Percentiles rank a stretch among this genome's conserved stretches.
Evolutionary conservation across 2,329 filamentous ascomycete species (phyloP).

Genomic region (Cytospora chrysosperma): DNA sequence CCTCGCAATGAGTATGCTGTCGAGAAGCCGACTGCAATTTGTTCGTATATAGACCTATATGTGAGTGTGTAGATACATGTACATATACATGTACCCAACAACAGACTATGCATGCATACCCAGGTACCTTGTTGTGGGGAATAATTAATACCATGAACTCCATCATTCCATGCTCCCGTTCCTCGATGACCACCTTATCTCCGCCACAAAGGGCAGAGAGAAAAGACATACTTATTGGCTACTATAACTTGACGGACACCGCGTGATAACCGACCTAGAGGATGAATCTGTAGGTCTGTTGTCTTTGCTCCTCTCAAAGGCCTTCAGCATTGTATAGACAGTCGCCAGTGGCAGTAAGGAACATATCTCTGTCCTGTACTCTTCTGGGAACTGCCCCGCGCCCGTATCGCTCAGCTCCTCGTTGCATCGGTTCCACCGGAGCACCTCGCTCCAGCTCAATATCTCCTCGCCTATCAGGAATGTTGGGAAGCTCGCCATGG

Average conservation of each 20-base stretch:
- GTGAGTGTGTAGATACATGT: too few relatives aligned
- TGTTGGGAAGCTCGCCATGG: slow-evolving; percentile 33
- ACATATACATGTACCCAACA: neutral
- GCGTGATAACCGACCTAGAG: slow-evolving; percentile 1
- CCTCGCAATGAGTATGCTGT: too few relatives aligned
- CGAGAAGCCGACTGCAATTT: neutral
- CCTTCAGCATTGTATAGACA: slow-evolving; percentile 17
- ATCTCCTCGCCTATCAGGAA: slow-evolving; percentile 37
- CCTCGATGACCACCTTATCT: neutral
- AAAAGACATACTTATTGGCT: neutral
- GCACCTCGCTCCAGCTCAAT: slow-evolving; percentile 37
- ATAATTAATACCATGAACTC: too few relatives aligned
- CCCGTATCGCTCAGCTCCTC: slow-evolving; percentile 34
- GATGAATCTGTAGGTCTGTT: neutral
- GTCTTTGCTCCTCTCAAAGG: slow-evolving; percentile 9
- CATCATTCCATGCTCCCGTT: neutral
- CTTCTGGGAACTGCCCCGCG: slow-evolving; percentile 1
- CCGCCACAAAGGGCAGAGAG: too few relatives aligned
- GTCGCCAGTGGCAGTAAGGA: slow-evolving; percentile 3
- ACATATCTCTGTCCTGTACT: neutral
- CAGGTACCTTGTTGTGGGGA: too few relatives aligned
- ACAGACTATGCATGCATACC: neutral
- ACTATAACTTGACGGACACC: neutral
- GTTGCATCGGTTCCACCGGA: slow-evolving; percentile 36
- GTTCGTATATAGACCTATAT: too few relatives aligned